Conservation (phyloP, 1,139 yeast species). For the Debaryomyces sp. region DNA sequence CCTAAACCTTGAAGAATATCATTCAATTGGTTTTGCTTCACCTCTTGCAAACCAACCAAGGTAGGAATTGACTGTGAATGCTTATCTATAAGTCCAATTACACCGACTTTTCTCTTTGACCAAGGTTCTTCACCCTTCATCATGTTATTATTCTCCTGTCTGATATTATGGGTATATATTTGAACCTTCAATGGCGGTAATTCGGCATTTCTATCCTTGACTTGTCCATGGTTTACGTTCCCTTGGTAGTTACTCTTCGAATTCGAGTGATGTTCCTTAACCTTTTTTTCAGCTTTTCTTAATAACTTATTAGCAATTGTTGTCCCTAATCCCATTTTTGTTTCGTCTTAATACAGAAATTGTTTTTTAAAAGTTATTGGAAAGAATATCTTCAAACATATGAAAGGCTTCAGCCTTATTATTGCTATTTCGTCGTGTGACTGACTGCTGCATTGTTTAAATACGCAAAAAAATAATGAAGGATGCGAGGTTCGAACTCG, state of each 20-base stretch:
- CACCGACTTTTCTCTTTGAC: constrained; percentile 33
- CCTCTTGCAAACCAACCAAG: constrained; percentile 50
- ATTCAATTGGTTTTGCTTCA: constrained; percentile 41
- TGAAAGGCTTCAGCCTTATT: neutral
- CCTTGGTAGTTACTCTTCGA: constrained; percentile 3
- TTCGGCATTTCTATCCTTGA: constrained; percentile 11
- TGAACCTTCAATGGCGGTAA: constrained; percentile 25
- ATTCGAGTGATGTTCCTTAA: constrained; percentile 6
- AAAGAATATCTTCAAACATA: neutral
- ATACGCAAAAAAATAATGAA: constrained; percentile 48
- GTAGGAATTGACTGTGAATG: constrained; percentile 24
- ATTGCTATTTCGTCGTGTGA: constrained; percentile 5
- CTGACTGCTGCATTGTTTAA: constrained; percentile 1
- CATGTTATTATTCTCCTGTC: constrained; percentile 34
- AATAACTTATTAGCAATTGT: constrained; percentile 10
- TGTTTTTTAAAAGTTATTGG: neutral
- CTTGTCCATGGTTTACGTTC: constrained; percentile 5
- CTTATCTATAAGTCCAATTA: constrained; percentile 32
- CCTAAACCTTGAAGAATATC: constrained; percentile 35
- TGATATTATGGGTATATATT: constrained; percentile 47
- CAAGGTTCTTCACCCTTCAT: constrained; percentile 37
- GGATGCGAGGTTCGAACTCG: constrained; percentile 89
- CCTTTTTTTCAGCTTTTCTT: constrained; percentile 10
- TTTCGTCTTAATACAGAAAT: neutral
- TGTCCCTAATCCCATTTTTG: constrained; percentile 10